Percentiles rank a stretch among this genome's conserved stretches.
phyloP scores from a whole-genome alignment of 1,284 basidiomycete genomes.

The Polyporus tsugae region DNA sequence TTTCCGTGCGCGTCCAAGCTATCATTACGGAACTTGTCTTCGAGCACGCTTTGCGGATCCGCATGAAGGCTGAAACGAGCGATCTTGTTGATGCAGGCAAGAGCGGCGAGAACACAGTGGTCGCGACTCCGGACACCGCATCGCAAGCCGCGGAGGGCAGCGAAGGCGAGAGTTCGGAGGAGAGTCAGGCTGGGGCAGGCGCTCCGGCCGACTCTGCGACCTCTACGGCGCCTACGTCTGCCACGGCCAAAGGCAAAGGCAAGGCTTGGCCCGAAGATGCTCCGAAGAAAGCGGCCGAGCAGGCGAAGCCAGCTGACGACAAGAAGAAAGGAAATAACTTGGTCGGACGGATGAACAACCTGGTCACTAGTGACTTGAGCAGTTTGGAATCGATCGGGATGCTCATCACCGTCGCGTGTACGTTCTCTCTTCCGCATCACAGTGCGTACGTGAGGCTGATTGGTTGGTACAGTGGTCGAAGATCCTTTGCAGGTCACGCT shows the following conservation, averaged over 20 bases:
- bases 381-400: conserved; percentile 15
- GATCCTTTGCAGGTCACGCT: conserved; percentile 43
- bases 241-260: conserved; percentile 17
- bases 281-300: conserved; percentile 14
- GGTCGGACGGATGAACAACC: conserved; percentile 56
- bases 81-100: background rate
- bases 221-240: background rate
- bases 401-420: conserved; percentile 16
- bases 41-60: conserved; percentile 62
- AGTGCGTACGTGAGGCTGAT: background rate
- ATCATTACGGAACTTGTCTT: conserved; percentile 66
- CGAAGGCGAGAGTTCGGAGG: conserved; percentile 10
- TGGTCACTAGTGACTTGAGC: conserved; percentile 27
- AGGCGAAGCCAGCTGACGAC: conserved; percentile 13
- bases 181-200: conserved; percentile 13
- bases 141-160: conserved; percentile 26
- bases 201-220: conserved; percentile 24
- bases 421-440: background rate
- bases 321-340: conserved; percentile 48
- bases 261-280: conserved; percentile 31
- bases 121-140: conserved; percentile 39
- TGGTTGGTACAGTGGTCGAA: conserved; percentile 11
- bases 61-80: conserved; percentile 50
- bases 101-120: conserved; percentile 29
- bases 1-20: conserved; percentile 53